These are phyloP conservation scores for Tetrapyrgos nigripes DNA, from an alignment of 1,284 basidiomycete species.

Conservation along the genomic window DNA sequence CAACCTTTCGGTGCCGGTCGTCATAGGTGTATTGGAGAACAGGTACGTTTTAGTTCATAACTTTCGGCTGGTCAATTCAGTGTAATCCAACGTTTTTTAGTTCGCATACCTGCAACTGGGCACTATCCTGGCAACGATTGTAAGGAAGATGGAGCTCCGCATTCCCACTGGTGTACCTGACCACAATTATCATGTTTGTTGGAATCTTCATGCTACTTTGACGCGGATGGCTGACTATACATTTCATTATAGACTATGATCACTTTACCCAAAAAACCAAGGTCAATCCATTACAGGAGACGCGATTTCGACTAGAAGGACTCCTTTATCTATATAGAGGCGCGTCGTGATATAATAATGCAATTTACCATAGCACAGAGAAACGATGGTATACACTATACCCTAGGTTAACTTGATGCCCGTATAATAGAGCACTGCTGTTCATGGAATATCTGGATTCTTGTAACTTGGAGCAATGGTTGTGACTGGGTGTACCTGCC, in stretches of 20 bases:
- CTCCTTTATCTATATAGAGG: background rate
- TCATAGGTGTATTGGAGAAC: constrained; percentile 95
- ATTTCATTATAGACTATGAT: constrained; percentile 31
- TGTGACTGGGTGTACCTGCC: no score
- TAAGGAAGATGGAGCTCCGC: constrained; percentile 80
- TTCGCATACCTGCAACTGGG: constrained; percentile 97
- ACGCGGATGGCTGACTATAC: background rate
- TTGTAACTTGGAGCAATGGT: no score
- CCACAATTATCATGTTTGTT: constrained; percentile 89
- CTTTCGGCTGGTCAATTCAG: background rate
- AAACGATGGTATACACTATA: no score
- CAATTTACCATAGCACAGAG: background rate
- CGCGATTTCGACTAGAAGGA: constrained; percentile 14
- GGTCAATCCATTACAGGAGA: constrained; percentile 18
- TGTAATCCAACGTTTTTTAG: constrained; percentile 40
- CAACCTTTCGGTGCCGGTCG: constrained; percentile 97
- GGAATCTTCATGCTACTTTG: background rate
- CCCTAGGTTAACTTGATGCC: no score
- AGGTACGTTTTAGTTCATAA: constrained; percentile 49
- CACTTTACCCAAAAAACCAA: constrained; percentile 40
- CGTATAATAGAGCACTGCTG: no score
- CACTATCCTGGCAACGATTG: constrained; percentile 80
- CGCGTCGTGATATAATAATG: background rate
- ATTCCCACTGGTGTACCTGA: constrained; percentile 75
- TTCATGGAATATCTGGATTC: no score